A percentile compares a stretch with the other conserved stretches of the same genome.
These are phyloP conservation scores for Pleurotus platypus DNA, from an alignment of 768 basidiomycete species.

Conservation along the genomic window DNA sequence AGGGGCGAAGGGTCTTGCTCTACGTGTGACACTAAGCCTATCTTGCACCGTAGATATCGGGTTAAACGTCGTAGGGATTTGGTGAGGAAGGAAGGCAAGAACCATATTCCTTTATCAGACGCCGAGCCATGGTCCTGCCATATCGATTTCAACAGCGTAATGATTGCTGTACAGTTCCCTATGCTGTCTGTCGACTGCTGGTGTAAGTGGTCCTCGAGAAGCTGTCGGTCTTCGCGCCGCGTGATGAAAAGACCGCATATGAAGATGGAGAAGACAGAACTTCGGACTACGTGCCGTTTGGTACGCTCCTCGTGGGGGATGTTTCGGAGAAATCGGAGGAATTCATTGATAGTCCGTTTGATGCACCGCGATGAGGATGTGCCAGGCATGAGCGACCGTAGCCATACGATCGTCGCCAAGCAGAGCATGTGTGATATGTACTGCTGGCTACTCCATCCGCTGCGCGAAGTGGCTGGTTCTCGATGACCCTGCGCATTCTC, in stretches of 20 bases:
- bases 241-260: conserved; percentile 70
- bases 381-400: conserved; percentile 74
- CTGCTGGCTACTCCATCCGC: conserved; percentile 17
- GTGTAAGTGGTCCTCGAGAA: conserved; percentile 43
- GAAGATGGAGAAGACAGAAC: conserved; percentile 76
- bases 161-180: conserved; percentile 62
- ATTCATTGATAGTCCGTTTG: conserved; percentile 45
- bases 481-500: background rate
- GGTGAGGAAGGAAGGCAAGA: too few relatives aligned
- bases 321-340: conserved; percentile 40
- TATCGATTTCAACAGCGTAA: conserved; percentile 48
- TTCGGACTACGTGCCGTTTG: conserved; percentile 58
- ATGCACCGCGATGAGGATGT: conserved; percentile 65
- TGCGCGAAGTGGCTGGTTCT: conserved; percentile 10
- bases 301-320: conserved; percentile 29
- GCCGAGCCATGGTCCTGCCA: conserved; percentile 43
- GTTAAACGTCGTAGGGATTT: too few relatives aligned
- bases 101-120: too few relatives aligned
- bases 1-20: too few relatives aligned
- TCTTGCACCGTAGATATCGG: too few relatives aligned
- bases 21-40: too few relatives aligned
- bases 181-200: conserved; percentile 50
- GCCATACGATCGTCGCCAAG: conserved; percentile 67
- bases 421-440: conserved; percentile 65
- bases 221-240: conserved; percentile 33